Evolutionary conservation across 257 asterid species (phyloP).

Genomic region (Plantago ovata): DNA sequence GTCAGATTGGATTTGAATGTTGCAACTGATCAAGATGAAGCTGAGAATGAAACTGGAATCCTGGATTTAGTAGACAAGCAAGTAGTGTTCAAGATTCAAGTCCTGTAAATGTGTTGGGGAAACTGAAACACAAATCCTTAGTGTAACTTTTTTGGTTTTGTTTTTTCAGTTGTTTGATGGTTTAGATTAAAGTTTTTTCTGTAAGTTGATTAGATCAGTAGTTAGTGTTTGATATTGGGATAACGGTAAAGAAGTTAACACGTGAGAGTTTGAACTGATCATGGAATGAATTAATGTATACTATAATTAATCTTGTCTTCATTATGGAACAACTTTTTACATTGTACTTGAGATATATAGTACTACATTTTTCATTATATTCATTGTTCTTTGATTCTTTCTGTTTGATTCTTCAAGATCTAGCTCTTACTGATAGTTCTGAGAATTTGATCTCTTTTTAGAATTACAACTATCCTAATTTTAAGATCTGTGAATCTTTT

Average conservation of each 20-base stretch:
- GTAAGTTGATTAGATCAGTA: conserved; percentile 18
- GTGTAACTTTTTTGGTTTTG: not conserved
- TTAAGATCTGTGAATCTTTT: no score
- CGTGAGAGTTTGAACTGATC: conserved; percentile 20
- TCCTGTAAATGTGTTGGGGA: conserved; percentile 29
- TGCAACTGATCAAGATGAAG: conserved; percentile 41
- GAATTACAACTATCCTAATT: no score
- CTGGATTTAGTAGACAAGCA: conserved; percentile 53
- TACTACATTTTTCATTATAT: no score
- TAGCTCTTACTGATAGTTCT: no score
- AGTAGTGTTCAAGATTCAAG: conserved; percentile 50
- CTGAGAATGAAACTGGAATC: conserved; percentile 32
- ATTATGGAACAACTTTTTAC: conserved; percentile 2
- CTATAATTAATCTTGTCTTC: conserved; percentile 6
- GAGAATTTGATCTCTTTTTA: no score
- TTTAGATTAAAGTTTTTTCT: conserved; percentile 1
- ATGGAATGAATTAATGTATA: not conserved
- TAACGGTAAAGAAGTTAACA: conserved; percentile 31
- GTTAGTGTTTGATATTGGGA: conserved; percentile 23
- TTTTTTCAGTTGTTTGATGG: not conserved
- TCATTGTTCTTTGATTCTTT: not conserved
- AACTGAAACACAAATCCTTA: not conserved
- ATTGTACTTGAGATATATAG: not conserved
- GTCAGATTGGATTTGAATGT: conserved; percentile 66
- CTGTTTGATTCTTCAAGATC: not conserved